phyloP scores from a whole-genome alignment of 345 rosid genomes.

The Noccaea caerulescens region DNA sequence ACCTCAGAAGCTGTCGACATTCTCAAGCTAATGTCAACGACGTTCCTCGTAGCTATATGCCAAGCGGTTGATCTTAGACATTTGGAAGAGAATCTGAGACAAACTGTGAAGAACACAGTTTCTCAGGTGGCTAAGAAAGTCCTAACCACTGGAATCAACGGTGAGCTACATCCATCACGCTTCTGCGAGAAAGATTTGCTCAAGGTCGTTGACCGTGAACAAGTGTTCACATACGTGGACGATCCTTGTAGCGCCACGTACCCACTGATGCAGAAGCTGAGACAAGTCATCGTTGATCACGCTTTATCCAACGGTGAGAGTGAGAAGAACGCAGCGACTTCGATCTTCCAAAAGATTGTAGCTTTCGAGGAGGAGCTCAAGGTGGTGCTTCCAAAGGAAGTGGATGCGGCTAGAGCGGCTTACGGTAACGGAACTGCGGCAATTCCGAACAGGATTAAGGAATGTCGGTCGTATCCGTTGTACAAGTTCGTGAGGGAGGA shows the following conservation, averaged over 20 bases:
- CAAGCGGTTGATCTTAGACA: conserved; percentile 78
- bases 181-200: conserved; percentile 71
- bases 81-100: conserved; percentile 69
- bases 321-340: conserved; percentile 55
- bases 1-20: conserved; percentile 66
- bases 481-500: conserved; percentile 68
- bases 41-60: conserved; percentile 64
- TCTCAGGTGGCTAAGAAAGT: conserved; percentile 61
- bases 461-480: conserved; percentile 74
- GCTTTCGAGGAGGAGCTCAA: conserved; percentile 63
- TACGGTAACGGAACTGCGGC: conserved; percentile 51
- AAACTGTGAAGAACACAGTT: conserved; percentile 60
- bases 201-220: conserved; percentile 58
- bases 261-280: conserved; percentile 65
- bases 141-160: conserved; percentile 54
- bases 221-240: conserved; percentile 59
- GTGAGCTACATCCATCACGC: conserved; percentile 68
- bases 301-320: conserved; percentile 59
- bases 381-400: conserved; percentile 60
- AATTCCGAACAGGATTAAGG: conserved; percentile 61
- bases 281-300: conserved; percentile 67
- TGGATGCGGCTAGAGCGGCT: conserved; percentile 54
- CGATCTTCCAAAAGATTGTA: conserved; percentile 70
- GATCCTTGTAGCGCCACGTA: conserved; percentile 67
- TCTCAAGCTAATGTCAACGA: conserved; percentile 74